Evolutionary conservation across 2,329 filamentous ascomycete genomes (phyloP), one percentile per base, ranked within the genome.

Genomic region (Periconia digitata): DNA sequence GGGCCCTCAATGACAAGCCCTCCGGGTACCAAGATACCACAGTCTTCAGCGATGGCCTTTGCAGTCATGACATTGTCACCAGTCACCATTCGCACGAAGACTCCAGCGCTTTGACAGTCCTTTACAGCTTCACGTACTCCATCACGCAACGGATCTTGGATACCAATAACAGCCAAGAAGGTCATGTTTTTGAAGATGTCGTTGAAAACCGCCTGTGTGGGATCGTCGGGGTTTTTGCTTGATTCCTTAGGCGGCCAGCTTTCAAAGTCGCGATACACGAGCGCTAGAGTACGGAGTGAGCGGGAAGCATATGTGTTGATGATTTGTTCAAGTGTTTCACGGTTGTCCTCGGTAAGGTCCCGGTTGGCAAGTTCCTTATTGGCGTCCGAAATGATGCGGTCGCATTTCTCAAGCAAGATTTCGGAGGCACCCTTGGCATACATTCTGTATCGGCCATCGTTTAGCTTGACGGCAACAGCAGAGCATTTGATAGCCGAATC

Each of bases 61-160:
- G 89, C 89, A 7, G 89, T 92, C 50, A 89, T 74, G 57, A 87
- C 84, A 72, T 92, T 92, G 73, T 92, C 89, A 54, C 89, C 89
- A 4, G 89, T 92, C 2, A 92, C 89, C 89, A 92, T 92, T 62
- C 89, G 86, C 16, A 92, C 87, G 51, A 86, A 81, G 10, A 92
- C 88, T 50, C 89, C 89, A 4, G 89, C 89, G 47, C 81, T 79
- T 65, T 92, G 87, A 63, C 89, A 92, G 49, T 85, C 79, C 50
- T 76, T 76, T 22, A 92, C 88, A 10, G 89, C 87, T 43, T 90
- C 83, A 1, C 78, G 78, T n/a, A 92, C 89, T 52, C 87, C 88
- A 0, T 82, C 79, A 51, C 89, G 86, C 12, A 92, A 79, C 38
- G 89, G 89, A 67, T 92, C 89, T 65, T 92, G 89, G 53, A 92